A percentile compares a stretch with the other conserved stretches of the same genome.
phyloP scores from a whole-genome alignment of 2,329 filamentous ascomycete genomes.

The Ceratocystis harringtonii region DNA sequence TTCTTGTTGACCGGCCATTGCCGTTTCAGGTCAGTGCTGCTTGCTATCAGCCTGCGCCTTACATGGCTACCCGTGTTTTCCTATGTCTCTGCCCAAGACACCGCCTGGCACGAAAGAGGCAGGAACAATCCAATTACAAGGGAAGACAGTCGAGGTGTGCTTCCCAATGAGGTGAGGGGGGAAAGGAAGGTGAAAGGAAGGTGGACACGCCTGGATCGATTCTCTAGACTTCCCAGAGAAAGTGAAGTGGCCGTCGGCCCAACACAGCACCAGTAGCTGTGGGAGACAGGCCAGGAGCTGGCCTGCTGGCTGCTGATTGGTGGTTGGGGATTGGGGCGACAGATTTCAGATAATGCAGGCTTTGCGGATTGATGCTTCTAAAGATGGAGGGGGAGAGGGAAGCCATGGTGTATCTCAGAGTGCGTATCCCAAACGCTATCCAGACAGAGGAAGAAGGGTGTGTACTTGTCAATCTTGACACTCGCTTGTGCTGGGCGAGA shows the following conservation, averaged over 20 bases:
- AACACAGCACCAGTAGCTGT: background rate
- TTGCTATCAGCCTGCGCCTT: background rate
- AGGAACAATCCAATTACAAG: background rate
- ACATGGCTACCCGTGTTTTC: background rate
- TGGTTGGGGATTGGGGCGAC: background rate
- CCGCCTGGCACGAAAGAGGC: background rate
- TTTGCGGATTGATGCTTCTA: background rate
- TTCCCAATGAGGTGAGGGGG: background rate
- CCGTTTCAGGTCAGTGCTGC: background rate
- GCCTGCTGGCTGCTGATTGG: background rate
- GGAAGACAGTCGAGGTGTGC: background rate
- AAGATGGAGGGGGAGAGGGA: background rate
- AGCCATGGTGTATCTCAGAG: background rate
- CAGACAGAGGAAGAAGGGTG: background rate
- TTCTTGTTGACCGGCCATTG: background rate
- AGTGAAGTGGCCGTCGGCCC: too few species aligned
- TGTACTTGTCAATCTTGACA: background rate
- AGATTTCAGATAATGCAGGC: background rate
- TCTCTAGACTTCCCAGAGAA: background rate
- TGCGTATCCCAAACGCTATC: background rate
- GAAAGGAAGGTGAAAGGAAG: background rate
- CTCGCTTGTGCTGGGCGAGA: background rate
- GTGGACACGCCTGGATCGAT: background rate
- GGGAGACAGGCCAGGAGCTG: background rate
- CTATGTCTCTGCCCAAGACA: background rate